These are phyloP conservation scores for Atkinsonella texensis DNA, from an alignment of 2,329 filamentous ascomycete genomes.

Conservation along the genomic window DNA sequence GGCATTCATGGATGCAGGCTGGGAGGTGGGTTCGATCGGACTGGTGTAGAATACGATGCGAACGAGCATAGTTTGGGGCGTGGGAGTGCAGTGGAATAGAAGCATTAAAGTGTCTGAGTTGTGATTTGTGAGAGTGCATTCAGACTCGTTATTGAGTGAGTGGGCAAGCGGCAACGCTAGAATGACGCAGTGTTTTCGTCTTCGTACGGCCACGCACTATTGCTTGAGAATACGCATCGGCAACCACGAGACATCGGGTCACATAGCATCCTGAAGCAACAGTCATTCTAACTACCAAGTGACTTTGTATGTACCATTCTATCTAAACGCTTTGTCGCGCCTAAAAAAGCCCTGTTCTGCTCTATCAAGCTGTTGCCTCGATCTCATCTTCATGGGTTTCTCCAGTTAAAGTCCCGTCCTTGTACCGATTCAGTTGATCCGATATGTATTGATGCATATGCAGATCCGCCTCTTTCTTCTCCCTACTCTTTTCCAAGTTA, in stretches of 20 bases:
- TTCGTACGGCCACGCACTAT: too few species aligned
- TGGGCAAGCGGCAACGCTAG: too few species aligned
- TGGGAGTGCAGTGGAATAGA: not conserved
- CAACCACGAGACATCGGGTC: too few species aligned
- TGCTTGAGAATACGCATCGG: too few species aligned
- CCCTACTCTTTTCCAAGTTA: conserved; percentile 31
- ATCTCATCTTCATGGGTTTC: conserved; percentile 31
- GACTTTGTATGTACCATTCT: not conserved
- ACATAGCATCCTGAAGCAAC: too few species aligned
- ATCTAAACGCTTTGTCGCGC: not conserved
- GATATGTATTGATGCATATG: conserved; percentile 74
- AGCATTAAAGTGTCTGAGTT: not conserved
- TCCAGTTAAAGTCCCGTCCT: conserved; percentile 15
- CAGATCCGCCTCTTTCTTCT: conserved; percentile 45
- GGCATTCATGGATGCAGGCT: not conserved
- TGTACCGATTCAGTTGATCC: conserved; percentile 66
- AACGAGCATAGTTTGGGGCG: too few species aligned
- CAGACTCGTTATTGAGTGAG: too few species aligned
- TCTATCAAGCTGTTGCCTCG: conserved; percentile 26
- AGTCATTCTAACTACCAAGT: not conserved
- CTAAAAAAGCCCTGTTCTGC: not conserved
- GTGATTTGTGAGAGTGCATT: not conserved
- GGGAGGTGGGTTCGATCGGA: not conserved
- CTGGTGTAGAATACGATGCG: not conserved
- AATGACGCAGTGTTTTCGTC: too few species aligned